Evolutionary conservation across 2,329 filamentous ascomycete genomes (phyloP), one percentile per base, ranked within the genome.

Genomic region (Fusarium sublunatum): DNA sequence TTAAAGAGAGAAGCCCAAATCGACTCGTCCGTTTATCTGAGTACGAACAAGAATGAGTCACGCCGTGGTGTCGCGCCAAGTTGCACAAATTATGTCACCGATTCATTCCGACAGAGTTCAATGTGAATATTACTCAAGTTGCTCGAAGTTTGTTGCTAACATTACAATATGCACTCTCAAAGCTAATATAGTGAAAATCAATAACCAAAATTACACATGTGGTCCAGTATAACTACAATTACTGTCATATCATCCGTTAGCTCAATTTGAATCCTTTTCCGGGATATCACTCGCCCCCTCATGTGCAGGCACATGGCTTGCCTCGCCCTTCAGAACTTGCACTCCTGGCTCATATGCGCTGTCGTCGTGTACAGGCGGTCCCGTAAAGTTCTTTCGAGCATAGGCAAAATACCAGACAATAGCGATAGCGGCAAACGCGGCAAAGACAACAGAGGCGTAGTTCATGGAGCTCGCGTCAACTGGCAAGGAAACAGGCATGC

Each of bases 401-500:
- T 86, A 84, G 2, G 79, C 79, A 63, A 88, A 80, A 73, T 90
- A 90, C 88, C 87, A 90, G 4, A 78, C 62, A 10, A 87, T 73
- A 46, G 86, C 88, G 57, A 89, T 84, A 12, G 75, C 64, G 0
- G 82, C 87, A 56, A 90, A 89, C 0, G 83, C 86, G 4, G 84
- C 82, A 74, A 90, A 89, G 6, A 89, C 88, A 7, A 86, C 87
- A 15, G 82, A 86, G 3, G 87, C 87, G 70, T 89, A 90, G 73
- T 90, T 90, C 87, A 90, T 90, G 15, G 76, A 79, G 11, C 73
- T 74, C 5, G 86, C 73, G 10, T 80, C 78, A 4, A 89, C 86
- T 0, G 86, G 83, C 9, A 89, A 73, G 4, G 83, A 81, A 6
- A 86, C 83, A 3, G 87, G 91, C 88, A 93, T 91, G 73, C 89